Conservation (phyloP, 78 protist species). For the Parvularia atlantis region DNA sequence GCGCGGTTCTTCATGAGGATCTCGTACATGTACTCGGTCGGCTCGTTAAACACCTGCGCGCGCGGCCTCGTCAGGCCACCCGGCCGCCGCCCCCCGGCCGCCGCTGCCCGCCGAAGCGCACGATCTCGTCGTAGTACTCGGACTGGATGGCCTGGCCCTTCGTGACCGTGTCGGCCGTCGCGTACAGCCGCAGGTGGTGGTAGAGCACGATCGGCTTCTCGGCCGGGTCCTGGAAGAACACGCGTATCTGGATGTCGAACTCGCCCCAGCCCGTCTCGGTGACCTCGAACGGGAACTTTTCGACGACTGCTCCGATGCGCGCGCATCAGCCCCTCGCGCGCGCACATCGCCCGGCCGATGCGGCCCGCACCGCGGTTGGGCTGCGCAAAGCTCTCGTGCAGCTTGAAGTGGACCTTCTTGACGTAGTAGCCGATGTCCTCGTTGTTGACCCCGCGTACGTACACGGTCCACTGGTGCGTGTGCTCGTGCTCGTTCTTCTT, state of each 20-base stretch:
- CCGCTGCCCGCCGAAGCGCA: too few relatives aligned
- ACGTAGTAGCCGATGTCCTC: constrained; percentile 42
- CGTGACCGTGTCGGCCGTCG: too few relatives aligned
- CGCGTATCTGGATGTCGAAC: constrained; percentile 38
- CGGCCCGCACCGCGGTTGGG: constrained; percentile 32
- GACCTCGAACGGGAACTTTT: constrained; percentile 42
- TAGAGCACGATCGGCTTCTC: constrained; percentile 43
- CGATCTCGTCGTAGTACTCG: too few relatives aligned
- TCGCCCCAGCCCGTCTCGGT: constrained; percentile 64
- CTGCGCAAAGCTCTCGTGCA: constrained; percentile 43
- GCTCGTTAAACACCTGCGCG: too few relatives aligned
- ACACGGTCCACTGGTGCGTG: constrained; percentile 56
- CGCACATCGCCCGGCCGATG: not conserved
- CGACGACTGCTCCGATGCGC: constrained; percentile 8
- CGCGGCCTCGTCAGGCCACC: too few relatives aligned
- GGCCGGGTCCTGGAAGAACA: constrained; percentile 29
- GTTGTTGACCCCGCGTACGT: constrained; percentile 37
- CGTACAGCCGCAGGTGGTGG: constrained; percentile 26
- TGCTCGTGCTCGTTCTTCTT: constrained; percentile 33
- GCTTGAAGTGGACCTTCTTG: constrained; percentile 36
- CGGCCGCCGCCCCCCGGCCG: too few relatives aligned
- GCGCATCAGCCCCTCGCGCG: not conserved
- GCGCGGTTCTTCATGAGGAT: too few relatives aligned
- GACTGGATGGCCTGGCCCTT: too few relatives aligned
- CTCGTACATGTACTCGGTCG: too few relatives aligned